Evolutionary conservation across 208 protist genomes (phyloP).

Genomic region (Trypanosoma cruzi): DNA sequence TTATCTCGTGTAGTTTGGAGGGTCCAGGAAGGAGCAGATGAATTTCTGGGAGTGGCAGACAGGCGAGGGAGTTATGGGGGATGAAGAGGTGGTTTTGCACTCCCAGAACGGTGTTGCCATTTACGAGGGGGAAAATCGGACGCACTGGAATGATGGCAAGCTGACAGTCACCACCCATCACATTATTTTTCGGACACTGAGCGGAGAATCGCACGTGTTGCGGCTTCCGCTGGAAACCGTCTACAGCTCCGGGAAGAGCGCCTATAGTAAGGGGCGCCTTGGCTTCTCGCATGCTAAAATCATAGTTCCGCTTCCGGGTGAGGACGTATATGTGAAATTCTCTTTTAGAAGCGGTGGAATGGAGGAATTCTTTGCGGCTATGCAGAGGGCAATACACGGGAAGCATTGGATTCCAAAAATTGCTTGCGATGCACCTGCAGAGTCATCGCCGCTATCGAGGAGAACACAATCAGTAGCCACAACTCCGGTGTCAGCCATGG

Average conservation of each 20-base stretch:
- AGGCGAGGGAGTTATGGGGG: conserved; percentile 6
- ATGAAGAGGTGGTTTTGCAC: conserved; percentile 60
- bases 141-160: conserved; percentile 59
- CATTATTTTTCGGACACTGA: conserved; percentile 49
- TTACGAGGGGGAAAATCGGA: conserved; percentile 58
- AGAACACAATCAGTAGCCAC: neutral
- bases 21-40: conserved; percentile 30
- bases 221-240: conserved; percentile 57
- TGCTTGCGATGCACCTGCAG: neutral
- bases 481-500: neutral
- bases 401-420: conserved; percentile 35
- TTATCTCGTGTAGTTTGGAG: neutral
- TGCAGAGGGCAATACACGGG: conserved; percentile 44
- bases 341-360: conserved; percentile 66
- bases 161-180: conserved; percentile 67
- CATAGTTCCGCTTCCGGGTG: conserved; percentile 48
- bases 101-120: conserved; percentile 45
- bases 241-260: conserved; percentile 28
- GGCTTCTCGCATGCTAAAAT: conserved; percentile 69
- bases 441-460: neutral
- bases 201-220: conserved; percentile 27
- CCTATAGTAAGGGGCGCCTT: conserved; percentile 37
- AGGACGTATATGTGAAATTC: conserved; percentile 38
- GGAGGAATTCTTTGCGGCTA: conserved; percentile 42
- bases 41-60: conserved; percentile 54